Percentiles rank a stretch among this genome's conserved stretches.
These are phyloP conservation scores for Rhipidocladum racemiflorum DNA, from an alignment of 176 grass and related monocot species.

Conservation along the genomic window DNA sequence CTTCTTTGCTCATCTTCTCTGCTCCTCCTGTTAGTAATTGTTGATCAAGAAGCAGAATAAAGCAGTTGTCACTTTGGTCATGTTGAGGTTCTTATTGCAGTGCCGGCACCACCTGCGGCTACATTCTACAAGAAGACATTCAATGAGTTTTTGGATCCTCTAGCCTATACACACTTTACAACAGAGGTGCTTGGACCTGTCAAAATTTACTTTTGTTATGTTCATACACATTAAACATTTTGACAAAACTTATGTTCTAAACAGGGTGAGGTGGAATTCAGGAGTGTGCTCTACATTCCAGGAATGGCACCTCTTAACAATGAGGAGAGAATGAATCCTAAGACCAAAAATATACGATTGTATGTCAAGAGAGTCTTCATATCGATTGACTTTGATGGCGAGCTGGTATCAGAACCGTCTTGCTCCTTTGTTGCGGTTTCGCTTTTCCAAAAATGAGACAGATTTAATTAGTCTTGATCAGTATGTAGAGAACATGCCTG, in stretches of 20 bases:
- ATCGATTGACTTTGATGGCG: constrained; percentile 88
- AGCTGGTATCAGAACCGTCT: constrained; percentile 85
- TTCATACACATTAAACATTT: not conserved
- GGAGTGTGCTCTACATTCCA: constrained; percentile 86
- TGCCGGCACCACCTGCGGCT: constrained; percentile 34
- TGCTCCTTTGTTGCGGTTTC: constrained; percentile 61
- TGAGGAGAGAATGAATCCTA: constrained; percentile 81
- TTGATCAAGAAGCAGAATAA: not conserved
- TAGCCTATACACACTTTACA: constrained; percentile 74
- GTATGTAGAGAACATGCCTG: constrained; percentile 80
- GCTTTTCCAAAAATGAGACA: constrained; percentile 73
- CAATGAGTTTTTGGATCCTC: constrained; percentile 92
- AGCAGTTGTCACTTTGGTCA: constrained; percentile 2
- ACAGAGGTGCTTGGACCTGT: constrained; percentile 54
- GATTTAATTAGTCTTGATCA: constrained; percentile 78
- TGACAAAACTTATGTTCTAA: constrained; percentile 22
- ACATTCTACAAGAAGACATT: constrained; percentile 95
- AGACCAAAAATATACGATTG: constrained; percentile 86
- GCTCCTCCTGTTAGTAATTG: not conserved
- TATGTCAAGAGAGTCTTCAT: constrained; percentile 96
- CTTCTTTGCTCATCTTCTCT: not conserved
- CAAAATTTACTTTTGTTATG: constrained; percentile 18
- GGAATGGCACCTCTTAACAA: constrained; percentile 91
- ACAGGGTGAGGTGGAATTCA: constrained; percentile 94
- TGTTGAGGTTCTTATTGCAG: constrained; percentile 38